These are phyloP conservation scores for Aquilaria sinensis DNA, from an alignment of 345 rosid genomes.

Conservation along the genomic window DNA sequence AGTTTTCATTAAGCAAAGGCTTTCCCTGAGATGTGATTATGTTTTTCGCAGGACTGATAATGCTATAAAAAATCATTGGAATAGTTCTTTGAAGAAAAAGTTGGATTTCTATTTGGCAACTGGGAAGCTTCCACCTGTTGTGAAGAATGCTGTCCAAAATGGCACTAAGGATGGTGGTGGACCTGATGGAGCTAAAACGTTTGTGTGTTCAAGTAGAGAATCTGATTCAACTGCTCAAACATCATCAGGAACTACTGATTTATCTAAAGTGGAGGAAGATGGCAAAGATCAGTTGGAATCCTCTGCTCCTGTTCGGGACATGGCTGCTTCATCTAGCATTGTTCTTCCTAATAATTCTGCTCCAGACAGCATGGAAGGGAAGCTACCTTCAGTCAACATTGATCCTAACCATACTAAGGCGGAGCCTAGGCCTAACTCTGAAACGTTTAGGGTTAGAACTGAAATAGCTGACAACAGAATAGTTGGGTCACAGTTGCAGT, in stretches of 20 bases:
- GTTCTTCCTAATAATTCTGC: conserved; percentile 34
- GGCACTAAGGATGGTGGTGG: conserved; percentile 28
- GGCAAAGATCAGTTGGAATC: conserved; percentile 40
- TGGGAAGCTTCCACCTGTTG: conserved; percentile 61
- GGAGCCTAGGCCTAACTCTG: conserved; percentile 31
- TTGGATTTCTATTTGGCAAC: conserved; percentile 63
- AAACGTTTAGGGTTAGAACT: conserved; percentile 18
- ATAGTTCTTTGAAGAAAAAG: conserved; percentile 94
- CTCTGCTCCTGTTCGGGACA: conserved; percentile 29
- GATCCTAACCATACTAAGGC: conserved; percentile 28
- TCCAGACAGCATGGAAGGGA: conserved; percentile 46
- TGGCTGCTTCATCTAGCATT: conserved; percentile 35
- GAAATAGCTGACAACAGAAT: conserved; percentile 23
- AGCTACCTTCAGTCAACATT: conserved; percentile 19
- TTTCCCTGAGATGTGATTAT: conserved; percentile 5
- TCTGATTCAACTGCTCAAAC: conserved; percentile 46
- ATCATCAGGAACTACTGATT: conserved; percentile 39
- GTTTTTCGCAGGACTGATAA: conserved; percentile 76
- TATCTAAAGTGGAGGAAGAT: conserved; percentile 39
- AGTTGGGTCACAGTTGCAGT: conserved; percentile 17
- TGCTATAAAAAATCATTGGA: conserved; percentile 97
- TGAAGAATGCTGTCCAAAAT: conserved; percentile 41
- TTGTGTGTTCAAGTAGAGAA: conserved; percentile 31
- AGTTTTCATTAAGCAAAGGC: not conserved
- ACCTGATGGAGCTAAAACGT: conserved; percentile 21